Base-by-base conservation (phyloP, 2,329 filamentous ascomycete genomes). In the Cytospora chrysosperma region DNA sequence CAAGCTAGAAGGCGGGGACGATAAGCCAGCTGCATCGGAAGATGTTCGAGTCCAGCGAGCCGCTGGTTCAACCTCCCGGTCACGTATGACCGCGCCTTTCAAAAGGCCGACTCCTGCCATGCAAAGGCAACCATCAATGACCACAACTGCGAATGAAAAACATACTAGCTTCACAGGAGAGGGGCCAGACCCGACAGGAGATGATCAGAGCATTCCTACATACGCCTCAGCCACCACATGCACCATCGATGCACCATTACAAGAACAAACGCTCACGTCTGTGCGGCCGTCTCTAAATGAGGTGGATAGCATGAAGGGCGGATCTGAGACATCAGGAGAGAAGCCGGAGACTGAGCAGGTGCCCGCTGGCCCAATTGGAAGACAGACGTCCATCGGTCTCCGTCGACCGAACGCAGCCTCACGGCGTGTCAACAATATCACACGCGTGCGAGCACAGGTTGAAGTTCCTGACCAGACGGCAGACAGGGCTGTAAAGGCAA, bases 401-500 rank as follows among this genome's bases (percentile, higher is more conserved):
- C 50, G 49, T n/a, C 56, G 56, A n/a, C 49, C 32, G 50, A 21
- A 43, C 19, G 52, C 61, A 34, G 24, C 49, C 17, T 43, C 30
- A 26, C 62, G 32, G 27, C 50, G 57, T 15, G 55, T 64, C 54
- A 66, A 66, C 43, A 64, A 64, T 9, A 34, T 66, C 13, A 51
- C 26, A n/a, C 8, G 32, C 4, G 58, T 37, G 15, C 26, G 3
- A 30, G 37, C 50, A n/a, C 56, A 54, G 34, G 27, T 12, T 19
- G 56, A 26, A 49, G n/a, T 24, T 9, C 53, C 28, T n/a, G 49
- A 40, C 7, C 32, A 56, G 19, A 51, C 57, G 26, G 30, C 26
- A 34, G 63, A 59, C n/a, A 30, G 28, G 26, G 26, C 9, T 17
- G 27, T 37, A 8, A 57, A 52, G 26, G 7, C 58, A 15, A 21